Evolutionary conservation across 2,329 filamentous ascomycete species (phyloP).

Genomic region (Fusarium kyushuense): DNA sequence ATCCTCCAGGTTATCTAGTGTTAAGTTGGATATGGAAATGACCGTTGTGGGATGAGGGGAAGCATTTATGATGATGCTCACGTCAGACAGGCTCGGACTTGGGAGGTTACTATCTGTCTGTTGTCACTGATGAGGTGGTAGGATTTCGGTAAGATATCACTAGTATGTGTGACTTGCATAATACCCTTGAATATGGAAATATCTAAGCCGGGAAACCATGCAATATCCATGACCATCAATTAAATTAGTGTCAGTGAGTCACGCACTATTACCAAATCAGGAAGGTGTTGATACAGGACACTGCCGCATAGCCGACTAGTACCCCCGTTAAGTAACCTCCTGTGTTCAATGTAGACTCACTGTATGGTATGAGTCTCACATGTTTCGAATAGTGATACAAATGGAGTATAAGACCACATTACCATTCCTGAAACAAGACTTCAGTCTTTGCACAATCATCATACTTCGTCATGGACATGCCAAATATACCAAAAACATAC

Average conservation of each 20-base stretch:
- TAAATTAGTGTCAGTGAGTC: conserved; percentile 1
- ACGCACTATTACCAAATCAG: neutral
- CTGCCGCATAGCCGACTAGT: conserved; percentile 8
- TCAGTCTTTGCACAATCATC: rapidly evolving
- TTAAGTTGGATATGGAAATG: neutral
- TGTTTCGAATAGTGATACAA: neutral
- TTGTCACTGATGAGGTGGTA: neutral
- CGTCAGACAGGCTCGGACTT: conserved; percentile 5
- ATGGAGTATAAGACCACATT: rapidly evolving
- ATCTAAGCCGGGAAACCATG: neutral
- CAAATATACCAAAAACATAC: neutral
- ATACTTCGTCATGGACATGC: neutral
- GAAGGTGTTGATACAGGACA: conserved; percentile 2
- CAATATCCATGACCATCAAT: neutral
- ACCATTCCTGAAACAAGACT: neutral
- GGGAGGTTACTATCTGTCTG: neutral
- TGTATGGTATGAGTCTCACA: neutral
- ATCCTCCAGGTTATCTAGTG: neutral
- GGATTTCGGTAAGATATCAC: neutral
- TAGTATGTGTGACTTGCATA: rapidly evolving
- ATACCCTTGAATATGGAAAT: neutral
- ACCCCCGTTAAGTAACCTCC: neutral
- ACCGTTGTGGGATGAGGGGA: neutral
- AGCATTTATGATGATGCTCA: neutral
- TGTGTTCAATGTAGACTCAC: no score